Percentiles rank a stretch among this genome's conserved stretches.
Conservation (phyloP, 768 basidiomycete species). For the Cubamyces lactineus region DNA sequence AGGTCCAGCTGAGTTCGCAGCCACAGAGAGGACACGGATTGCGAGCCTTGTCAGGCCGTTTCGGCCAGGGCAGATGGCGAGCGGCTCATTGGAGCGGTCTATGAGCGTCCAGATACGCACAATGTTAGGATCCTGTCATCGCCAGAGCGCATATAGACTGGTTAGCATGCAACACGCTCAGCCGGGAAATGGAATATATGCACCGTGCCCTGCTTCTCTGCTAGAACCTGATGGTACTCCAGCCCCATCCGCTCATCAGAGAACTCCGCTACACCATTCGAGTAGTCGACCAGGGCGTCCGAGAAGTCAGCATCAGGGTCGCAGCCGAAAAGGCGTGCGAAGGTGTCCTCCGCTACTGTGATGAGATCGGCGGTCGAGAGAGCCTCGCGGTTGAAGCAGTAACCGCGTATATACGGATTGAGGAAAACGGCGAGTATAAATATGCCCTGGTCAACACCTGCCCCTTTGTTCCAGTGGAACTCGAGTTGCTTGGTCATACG, state of each 20-base stretch:
- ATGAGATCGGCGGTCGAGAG: neutral
- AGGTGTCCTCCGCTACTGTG: neutral
- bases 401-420: slow-evolving; percentile 36
- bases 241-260: neutral
- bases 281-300: neutral
- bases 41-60: no score
- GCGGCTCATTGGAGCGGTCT: no score
- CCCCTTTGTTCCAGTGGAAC: slow-evolving; percentile 32
- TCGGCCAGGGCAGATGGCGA: no score
- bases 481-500: slow-evolving; percentile 38
- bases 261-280: neutral
- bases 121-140: no score
- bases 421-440: slow-evolving; percentile 40
- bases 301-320: neutral
- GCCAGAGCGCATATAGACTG: no score
- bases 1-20: no score
- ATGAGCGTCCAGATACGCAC: no score
- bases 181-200: no score
- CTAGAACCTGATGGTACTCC: no score
- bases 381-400: slow-evolving; percentile 4
- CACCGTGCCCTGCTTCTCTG: neutral
- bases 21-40: no score
- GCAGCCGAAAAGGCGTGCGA: neutral
- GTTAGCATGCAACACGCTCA: no score
- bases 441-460: slow-evolving; percentile 38